Evolutionary conservation across 2,329 filamentous ascomycete genomes (phyloP).

Genomic region (Xylariaceae sp.): DNA sequence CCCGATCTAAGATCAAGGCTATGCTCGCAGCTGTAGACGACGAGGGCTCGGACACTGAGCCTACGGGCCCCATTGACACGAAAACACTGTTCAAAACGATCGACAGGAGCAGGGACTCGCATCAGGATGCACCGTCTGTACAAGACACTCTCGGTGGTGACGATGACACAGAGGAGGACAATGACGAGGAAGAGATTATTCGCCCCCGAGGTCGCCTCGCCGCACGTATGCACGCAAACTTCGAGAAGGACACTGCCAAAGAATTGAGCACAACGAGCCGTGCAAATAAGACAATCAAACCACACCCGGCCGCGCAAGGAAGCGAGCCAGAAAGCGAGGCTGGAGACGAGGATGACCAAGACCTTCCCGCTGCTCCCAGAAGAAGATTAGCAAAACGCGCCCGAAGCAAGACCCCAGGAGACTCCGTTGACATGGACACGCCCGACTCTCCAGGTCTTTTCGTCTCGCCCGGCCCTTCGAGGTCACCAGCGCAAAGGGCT

Average conservation of each 20-base stretch:
- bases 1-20: conserved; percentile 51
- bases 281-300: conserved; percentile 1
- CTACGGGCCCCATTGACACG: conserved; percentile 16
- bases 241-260: conserved; percentile 5
- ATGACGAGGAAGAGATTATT: conserved; percentile 35
- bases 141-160: conserved; percentile 30
- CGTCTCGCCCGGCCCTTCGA: conserved; percentile 44
- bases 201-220: conserved; percentile 34
- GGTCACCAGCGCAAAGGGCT: conserved; percentile 19
- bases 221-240: conserved; percentile 29
- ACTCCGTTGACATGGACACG: conserved; percentile 23
- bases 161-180: conserved; percentile 32
- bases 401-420: conserved; percentile 23
- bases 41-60: conserved; percentile 44
- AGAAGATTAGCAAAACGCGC: conserved; percentile 19
- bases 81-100: conserved; percentile 21
- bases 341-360: conserved; percentile 25
- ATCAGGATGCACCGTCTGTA: conserved; percentile 9
- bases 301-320: conserved; percentile 5
- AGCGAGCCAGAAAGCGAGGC: conserved; percentile 9
- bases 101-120: conserved; percentile 13
- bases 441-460: conserved; percentile 50
- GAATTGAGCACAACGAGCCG: conserved; percentile 6
- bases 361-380: conserved; percentile 17
- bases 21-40: conserved; percentile 45